Conservation (phyloP, 108 stramenopile species). For the Pseudonitzschia delicatissima region DNA sequence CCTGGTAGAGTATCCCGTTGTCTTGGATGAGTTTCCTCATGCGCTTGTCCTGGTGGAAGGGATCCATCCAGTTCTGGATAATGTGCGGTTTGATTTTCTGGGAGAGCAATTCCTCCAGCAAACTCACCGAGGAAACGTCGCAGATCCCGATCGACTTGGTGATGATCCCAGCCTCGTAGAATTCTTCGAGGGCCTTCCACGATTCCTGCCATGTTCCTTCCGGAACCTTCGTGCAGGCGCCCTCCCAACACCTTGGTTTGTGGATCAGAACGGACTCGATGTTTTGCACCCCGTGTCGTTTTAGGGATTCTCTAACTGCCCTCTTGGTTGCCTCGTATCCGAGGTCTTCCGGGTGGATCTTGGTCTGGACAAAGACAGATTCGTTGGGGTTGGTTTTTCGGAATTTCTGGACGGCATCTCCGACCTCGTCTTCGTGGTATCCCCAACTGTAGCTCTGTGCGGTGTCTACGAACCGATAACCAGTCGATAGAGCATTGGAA, state of each 20-base stretch:
- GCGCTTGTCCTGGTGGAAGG: constrained; percentile 42
- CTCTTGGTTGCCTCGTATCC: constrained; percentile 42
- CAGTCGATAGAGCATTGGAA: constrained; percentile 31
- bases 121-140: constrained; percentile 35
- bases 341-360: constrained; percentile 58
- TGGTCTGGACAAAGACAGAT: constrained; percentile 54
- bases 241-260: constrained; percentile 57
- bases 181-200: constrained; percentile 54
- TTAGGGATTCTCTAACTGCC: constrained; percentile 32
- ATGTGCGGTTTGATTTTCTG: constrained; percentile 44
- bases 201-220: constrained; percentile 66
- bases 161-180: constrained; percentile 37
- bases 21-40: constrained; percentile 30
- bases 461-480: constrained; percentile 53
- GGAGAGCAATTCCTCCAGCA: constrained; percentile 36
- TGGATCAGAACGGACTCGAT: constrained; percentile 59
- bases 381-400: not conserved
- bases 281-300: constrained; percentile 13
- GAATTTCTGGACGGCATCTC: constrained; percentile 2
- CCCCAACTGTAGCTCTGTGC: constrained; percentile 53
- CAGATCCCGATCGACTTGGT: constrained; percentile 48
- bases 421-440: constrained; percentile 56
- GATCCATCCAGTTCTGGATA: constrained; percentile 65
- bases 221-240: constrained; percentile 37
- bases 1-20: constrained; percentile 48